Percentiles rank a stretch among this genome's conserved stretches.
Evolutionary conservation across 2,329 filamentous ascomycete genomes (phyloP).

Genomic region (Pseudogymnoascus sp.): DNA sequence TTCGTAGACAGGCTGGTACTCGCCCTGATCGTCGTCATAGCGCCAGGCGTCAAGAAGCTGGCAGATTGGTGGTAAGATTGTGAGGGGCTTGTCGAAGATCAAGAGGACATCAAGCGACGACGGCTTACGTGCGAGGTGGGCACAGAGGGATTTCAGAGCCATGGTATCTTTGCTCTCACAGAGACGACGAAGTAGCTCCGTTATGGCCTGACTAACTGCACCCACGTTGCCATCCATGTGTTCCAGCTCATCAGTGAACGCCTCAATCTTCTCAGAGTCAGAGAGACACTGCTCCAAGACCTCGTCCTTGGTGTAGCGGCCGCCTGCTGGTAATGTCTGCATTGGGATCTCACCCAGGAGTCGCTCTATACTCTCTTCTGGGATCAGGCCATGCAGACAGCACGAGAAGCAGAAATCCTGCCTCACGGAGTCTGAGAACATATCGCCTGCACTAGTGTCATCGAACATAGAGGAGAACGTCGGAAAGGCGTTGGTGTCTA

Average conservation of each 20-base stretch:
- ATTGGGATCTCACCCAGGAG: slow-evolving; percentile 79
- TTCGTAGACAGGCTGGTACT: slow-evolving; percentile 79
- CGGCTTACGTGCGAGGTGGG: slow-evolving; percentile 62
- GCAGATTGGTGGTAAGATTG: slow-evolving; percentile 66
- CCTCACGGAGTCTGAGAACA: slow-evolving; percentile 56
- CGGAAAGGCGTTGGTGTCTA: slow-evolving; percentile 54
- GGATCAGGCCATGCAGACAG: slow-evolving; percentile 76
- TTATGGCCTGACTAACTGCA: slow-evolving; percentile 69
- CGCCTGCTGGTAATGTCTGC: slow-evolving; percentile 64
- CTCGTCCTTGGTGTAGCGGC: slow-evolving; percentile 68
- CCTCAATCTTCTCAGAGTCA: slow-evolving; percentile 66
- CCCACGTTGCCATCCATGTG: slow-evolving; percentile 88
- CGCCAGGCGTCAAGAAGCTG: slow-evolving; percentile 69
- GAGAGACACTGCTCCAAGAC: slow-evolving; percentile 69
- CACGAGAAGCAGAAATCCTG: slow-evolving; percentile 87
- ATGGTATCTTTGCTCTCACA: slow-evolving; percentile 70
- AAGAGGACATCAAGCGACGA: slow-evolving; percentile 65
- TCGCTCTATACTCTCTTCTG: slow-evolving; percentile 65
- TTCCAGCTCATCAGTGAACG: slow-evolving; percentile 73
- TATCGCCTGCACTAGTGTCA: slow-evolving; percentile 43
- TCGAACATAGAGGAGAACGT: slow-evolving; percentile 56
- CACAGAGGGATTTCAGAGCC: slow-evolving; percentile 67
- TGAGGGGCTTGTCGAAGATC: slow-evolving; percentile 61
- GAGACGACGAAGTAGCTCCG: slow-evolving; percentile 61
- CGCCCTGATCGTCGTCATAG: slow-evolving; percentile 74